Conservation (phyloP, 2,329 filamentous ascomycete species). For the Byssothecium circinans region DNA sequence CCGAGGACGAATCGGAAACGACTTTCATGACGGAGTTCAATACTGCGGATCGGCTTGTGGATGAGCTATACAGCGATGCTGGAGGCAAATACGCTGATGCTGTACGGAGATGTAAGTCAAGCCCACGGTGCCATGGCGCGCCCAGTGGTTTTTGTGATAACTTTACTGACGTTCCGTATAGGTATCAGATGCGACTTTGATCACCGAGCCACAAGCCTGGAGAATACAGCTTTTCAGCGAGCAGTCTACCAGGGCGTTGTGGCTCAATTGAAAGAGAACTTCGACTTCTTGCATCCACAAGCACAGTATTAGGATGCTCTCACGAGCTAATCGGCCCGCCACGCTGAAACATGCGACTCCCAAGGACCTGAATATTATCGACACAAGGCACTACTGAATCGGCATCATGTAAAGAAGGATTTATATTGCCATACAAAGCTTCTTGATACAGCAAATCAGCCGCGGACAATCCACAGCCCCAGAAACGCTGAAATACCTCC, state of each 20-base stretch:
- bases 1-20: conserved; percentile 10
- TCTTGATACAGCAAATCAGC: no score
- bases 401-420: no score
- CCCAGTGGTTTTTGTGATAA: no score
- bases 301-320: not conserved
- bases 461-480: no score
- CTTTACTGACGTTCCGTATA: not conserved
- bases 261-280: conserved; percentile 30
- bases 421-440: no score
- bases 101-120: conserved; percentile 27
- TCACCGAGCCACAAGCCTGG: conserved; percentile 22
- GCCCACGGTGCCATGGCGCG: no score
- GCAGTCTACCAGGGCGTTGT: conserved; percentile 36
- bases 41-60: conserved; percentile 26
- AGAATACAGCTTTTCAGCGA: conserved; percentile 30
- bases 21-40: conserved; percentile 21
- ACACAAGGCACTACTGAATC: no score
- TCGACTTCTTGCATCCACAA: conserved; percentile 13
- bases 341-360: no score
- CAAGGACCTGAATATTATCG: no score
- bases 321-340: no score
- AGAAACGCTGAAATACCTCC: no score
- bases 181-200: conserved; percentile 36
- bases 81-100: conserved; percentile 35
- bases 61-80: conserved; percentile 30